These are phyloP conservation scores for Beauveria asiatica DNA, from an alignment of 2,329 filamentous ascomycete genomes.

Conservation along the genomic window DNA sequence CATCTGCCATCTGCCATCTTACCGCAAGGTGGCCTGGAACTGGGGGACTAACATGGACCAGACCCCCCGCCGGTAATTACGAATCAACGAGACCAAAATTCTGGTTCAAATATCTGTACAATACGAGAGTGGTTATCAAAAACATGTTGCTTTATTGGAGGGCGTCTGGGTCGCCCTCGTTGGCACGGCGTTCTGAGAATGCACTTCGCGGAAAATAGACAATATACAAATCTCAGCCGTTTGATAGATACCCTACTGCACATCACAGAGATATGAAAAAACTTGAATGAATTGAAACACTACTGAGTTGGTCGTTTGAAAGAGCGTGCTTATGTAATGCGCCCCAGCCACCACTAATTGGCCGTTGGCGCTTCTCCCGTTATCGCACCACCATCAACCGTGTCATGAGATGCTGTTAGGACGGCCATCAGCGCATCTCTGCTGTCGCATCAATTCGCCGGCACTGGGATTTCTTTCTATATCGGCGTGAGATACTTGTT, in stretches of 20 bases:
- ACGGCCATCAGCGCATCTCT: conserved; percentile 2
- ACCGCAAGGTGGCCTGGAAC: not conserved
- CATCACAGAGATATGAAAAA: not conserved
- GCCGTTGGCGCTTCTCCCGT: not conserved
- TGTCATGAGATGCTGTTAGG: conserved; percentile 8
- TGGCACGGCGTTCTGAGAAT: conserved; percentile 9
- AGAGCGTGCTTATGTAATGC: conserved; percentile 9
- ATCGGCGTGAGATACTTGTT: not conserved
- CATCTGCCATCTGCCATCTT: not conserved
- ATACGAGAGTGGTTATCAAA: conserved; percentile 8
- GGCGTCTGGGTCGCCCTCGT: not conserved
- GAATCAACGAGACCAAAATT: not conserved
- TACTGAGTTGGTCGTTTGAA: not conserved
- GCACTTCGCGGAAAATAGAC: conserved; percentile 10
- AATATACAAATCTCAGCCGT: conserved; percentile 11
- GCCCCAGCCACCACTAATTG: not conserved
- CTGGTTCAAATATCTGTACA: conserved; percentile 9
- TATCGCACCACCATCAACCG: conserved; percentile 10
- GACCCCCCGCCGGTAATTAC: not conserved
- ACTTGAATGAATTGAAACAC: not conserved
- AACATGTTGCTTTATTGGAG: conserved; percentile 7
- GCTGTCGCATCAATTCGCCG: conserved; percentile 9
- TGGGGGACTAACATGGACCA: not conserved
- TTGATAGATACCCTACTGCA: not conserved
- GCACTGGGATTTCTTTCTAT: not conserved